Evolutionary conservation across 2,329 filamentous ascomycete genomes (phyloP), one percentile per base, ranked within the genome.

Genomic region (Sporothrix protearum): DNA sequence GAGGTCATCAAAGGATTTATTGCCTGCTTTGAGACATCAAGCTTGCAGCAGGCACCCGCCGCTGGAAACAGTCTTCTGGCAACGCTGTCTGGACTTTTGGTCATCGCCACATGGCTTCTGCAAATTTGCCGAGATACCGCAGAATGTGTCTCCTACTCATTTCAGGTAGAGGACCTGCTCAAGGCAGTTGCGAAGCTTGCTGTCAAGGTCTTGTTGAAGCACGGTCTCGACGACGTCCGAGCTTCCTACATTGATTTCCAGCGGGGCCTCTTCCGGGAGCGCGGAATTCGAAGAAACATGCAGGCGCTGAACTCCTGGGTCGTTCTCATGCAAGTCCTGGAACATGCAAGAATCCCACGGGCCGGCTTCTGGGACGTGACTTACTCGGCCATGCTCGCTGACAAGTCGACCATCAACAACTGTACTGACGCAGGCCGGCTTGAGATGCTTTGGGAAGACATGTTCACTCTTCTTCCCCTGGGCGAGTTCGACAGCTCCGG

Each of bases 391-490:
- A 78, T 88, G 72, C 76, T 82, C 2, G 76, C 77, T 19, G 74
- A 81, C 1, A 78, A 79, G 10, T 71, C 51, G 0, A 28, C 51
- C 0, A 42, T 78, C 28, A 75, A 80, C 1, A 78, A 79, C 2
- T 80, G 80, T 28, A 76, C 76, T 1, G 82, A 89, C 75, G 83
- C 82, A 8, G 79, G 80, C 19, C 76, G 78, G 1, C 83, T 90
- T 67, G 89, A 92, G 77, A 78, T 78, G 10, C 76, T 85, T 3
- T 91, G 89, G 89, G 82, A 83, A 71, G 81, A 80, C 25, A 80
- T 90, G 77, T 91, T 91, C 74, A 83, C 84, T 0, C 80, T 91
- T 2, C 80, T 91, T 8, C 89, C 89, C 0, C 80, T 91, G 0
- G 82, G 82, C 30, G 88, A 90, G 72, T 88, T 91, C 75, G 85